Evolutionary conservation across 164 flowering plant genomes (phyloP).

Genomic region (Protea cynaroides): DNA sequence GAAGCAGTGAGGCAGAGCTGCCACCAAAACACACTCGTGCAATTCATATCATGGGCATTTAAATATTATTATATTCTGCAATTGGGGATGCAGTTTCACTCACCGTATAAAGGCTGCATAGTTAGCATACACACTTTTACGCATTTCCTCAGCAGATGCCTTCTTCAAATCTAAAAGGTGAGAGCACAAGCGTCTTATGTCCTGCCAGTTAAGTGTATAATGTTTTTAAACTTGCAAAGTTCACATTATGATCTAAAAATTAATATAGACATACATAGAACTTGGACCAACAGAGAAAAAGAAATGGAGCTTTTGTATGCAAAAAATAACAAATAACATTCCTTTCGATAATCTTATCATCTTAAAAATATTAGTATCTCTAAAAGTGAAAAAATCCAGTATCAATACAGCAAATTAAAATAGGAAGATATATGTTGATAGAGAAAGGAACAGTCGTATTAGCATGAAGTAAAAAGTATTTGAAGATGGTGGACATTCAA

Average conservation of each 20-base stretch:
- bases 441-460: too few relatives aligned
- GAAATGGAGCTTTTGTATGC: background rate
- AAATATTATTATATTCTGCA: background rate
- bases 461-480: too few relatives aligned
- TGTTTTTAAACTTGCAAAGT: background rate
- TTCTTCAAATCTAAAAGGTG: constrained; percentile 80
- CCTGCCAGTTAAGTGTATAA: constrained; percentile 42
- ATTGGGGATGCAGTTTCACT: constrained; percentile 11
- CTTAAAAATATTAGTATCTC: too few relatives aligned
- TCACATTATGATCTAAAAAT: background rate
- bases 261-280: too few relatives aligned
- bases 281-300: background rate
- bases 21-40: too few relatives aligned
- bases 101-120: constrained; percentile 95
- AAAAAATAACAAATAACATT: too few relatives aligned
- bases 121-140: constrained; percentile 95
- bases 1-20: too few relatives aligned
- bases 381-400: too few relatives aligned
- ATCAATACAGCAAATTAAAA: too few relatives aligned
- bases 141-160: constrained; percentile 99
- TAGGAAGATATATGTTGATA: too few relatives aligned
- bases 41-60: background rate
- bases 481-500: too few relatives aligned
- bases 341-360: too few relatives aligned
- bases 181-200: constrained; percentile 81